phyloP scores from a whole-genome alignment of 179 eudicot genomes.

The Camellia oleifera region DNA sequence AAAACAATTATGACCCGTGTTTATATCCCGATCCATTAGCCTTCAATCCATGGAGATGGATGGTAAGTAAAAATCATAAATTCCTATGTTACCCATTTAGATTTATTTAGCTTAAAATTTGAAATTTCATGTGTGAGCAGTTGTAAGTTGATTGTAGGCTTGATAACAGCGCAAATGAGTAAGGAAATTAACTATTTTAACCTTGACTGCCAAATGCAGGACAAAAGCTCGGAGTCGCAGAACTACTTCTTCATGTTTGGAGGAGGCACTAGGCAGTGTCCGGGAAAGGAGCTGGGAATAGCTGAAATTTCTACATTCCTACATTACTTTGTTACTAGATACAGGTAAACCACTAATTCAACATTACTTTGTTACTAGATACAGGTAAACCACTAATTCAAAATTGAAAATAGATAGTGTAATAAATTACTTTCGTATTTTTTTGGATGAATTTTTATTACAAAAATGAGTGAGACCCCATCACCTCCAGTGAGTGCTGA shows the following conservation, averaged over 20 bases:
- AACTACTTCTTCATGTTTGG: conserved; percentile 71
- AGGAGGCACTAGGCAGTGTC: conserved; percentile 82
- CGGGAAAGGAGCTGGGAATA: conserved; percentile 81
- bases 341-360: conserved; percentile 54
- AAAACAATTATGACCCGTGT: conserved; percentile 66
- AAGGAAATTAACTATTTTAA: background rate
- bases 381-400: conserved; percentile 54
- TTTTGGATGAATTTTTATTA: too few relatives aligned
- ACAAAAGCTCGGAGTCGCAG: conserved; percentile 56
- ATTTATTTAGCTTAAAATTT: too few relatives aligned
- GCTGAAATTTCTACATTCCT: conserved; percentile 82
- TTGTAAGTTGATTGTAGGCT: too few relatives aligned
- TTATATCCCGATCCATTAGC: conserved; percentile 64
- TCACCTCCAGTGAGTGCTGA: too few relatives aligned
- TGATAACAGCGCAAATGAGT: too few relatives aligned
- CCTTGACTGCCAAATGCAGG: conserved; percentile 33
- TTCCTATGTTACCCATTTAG: too few relatives aligned
- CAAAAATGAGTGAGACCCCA: too few relatives aligned
- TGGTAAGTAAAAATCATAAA: conserved; percentile 39
- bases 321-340: conserved; percentile 80
- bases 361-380: conserved; percentile 80
- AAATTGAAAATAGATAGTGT: background rate
- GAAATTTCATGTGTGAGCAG: too few relatives aligned
- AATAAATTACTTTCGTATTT: conserved; percentile 32
- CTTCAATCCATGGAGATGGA: conserved; percentile 96